Percentiles rank a stretch among this genome's conserved stretches.
phyloP scores from a whole-genome alignment of 2,329 filamentous ascomycete genomes.

The Pseudomassariella vexata region DNA sequence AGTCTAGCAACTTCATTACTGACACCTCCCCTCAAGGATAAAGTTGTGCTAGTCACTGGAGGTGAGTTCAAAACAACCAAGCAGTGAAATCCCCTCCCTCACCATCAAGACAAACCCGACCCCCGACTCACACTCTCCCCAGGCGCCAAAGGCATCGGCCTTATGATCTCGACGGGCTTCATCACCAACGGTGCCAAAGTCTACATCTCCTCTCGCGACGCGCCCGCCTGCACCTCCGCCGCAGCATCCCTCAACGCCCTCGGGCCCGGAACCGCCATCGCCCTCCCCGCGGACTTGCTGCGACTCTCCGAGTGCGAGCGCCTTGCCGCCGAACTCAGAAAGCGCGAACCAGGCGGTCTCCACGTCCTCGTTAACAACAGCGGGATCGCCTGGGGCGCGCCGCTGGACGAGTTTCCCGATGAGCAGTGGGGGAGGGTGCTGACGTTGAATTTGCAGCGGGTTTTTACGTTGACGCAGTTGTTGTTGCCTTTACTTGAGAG shows the following conservation, averaged over 20 bases:
- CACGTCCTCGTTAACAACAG: constrained; percentile 63
- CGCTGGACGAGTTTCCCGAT: constrained; percentile 54
- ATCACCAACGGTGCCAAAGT: constrained; percentile 58
- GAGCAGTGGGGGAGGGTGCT: constrained; percentile 52
- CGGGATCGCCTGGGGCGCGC: constrained; percentile 59
- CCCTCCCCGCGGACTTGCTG: constrained; percentile 61
- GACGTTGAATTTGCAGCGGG: constrained; percentile 62
- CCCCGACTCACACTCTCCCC: not conserved
- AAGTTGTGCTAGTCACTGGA: constrained; percentile 54
- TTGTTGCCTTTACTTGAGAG: constrained; percentile 53
- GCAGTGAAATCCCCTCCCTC: not conserved
- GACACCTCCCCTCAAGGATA: constrained; percentile 32
- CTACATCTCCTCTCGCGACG: constrained; percentile 61
- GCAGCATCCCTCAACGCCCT: constrained; percentile 50
- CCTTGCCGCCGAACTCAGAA: constrained; percentile 45
- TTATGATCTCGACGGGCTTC: constrained; percentile 63
- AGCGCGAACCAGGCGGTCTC: constrained; percentile 44
- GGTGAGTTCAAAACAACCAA: constrained; percentile 27
- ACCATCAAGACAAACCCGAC: not conserved
- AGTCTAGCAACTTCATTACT: not conserved
- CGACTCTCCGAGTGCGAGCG: constrained; percentile 47
- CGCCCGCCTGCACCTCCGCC: constrained; percentile 48
- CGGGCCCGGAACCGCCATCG: constrained; percentile 45
- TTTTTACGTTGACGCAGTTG: constrained; percentile 60
- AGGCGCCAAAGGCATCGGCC: constrained; percentile 57